Evolutionary conservation across 176 grass and related monocot genomes (phyloP).

Genomic region (Phyllostachys edulis): DNA sequence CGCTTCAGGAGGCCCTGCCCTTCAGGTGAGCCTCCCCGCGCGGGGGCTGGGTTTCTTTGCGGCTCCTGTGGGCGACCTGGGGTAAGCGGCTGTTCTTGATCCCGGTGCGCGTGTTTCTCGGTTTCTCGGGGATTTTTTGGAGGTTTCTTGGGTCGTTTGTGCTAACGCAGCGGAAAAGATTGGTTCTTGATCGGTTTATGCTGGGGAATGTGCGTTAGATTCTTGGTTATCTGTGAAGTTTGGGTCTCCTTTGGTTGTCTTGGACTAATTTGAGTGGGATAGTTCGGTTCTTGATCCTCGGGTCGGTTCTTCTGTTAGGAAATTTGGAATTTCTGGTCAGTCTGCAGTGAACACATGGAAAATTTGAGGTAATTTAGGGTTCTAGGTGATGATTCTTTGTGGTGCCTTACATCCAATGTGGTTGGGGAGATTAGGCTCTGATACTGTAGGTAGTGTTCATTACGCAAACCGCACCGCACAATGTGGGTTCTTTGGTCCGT

Average conservation of each 20-base stretch:
- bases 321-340: constrained; percentile 25
- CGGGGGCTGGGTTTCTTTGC: not conserved
- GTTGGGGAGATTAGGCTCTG: not conserved
- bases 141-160: constrained; percentile 6
- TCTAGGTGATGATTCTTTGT: not conserved
- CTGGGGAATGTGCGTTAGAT: constrained; percentile 1
- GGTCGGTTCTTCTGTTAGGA: not conserved
- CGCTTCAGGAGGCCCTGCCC: constrained; percentile 81
- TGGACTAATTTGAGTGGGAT: constrained; percentile 5
- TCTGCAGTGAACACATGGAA: not conserved
- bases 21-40: constrained; percentile 62
- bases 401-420: not conserved
- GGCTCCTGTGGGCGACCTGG: constrained; percentile 1
- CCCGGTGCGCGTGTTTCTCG: not conserved
- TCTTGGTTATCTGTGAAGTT: not conserved
- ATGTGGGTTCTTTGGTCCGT: not conserved
- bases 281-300: constrained; percentile 20
- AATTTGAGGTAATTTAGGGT: constrained; percentile 3
- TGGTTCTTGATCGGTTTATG: constrained; percentile 28
- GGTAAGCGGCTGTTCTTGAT: constrained; percentile 37
- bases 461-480: not conserved
- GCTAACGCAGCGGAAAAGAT: not conserved
- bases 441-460: not conserved
- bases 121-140: not conserved
- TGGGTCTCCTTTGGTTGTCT: not conserved